These are phyloP conservation scores for Lodderomyces beijingensis DNA, from an alignment of 1,139 yeast genomes.

Conservation along the genomic window DNA sequence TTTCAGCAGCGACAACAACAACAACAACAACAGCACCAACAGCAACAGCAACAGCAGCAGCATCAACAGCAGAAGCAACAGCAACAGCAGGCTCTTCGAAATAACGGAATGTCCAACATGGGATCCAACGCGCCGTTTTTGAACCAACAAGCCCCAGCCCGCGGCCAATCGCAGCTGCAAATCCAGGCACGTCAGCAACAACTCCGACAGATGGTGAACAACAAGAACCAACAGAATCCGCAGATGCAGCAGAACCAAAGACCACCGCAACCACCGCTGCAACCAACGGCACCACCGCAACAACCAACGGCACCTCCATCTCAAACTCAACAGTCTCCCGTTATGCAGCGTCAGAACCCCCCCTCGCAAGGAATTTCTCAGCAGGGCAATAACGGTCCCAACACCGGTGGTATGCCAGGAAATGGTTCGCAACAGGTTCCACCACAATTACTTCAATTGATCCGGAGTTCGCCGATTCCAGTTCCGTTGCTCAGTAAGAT, in stretches of 20 bases:
- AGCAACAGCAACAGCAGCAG: slow-evolving; percentile 8
- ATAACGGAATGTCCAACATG: not conserved
- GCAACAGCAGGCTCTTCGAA: slow-evolving; percentile 9
- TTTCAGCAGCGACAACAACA: slow-evolving; percentile 4
- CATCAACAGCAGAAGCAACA: slow-evolving; percentile 7
- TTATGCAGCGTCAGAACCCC: slow-evolving; percentile 13
- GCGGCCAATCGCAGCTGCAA: slow-evolving; percentile 41
- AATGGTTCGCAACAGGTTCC: slow-evolving; percentile 7
- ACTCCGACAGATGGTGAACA: slow-evolving; percentile 12
- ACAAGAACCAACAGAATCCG: slow-evolving; percentile 7
- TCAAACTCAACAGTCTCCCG: slow-evolving; percentile 12
- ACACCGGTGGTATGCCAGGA: slow-evolving; percentile 1
- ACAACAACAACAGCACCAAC: no score
- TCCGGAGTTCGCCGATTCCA: slow-evolving; percentile 65
- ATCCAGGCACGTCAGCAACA: slow-evolving; percentile 26
- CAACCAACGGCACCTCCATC: slow-evolving; percentile 22
- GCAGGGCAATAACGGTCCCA: slow-evolving; percentile 7
- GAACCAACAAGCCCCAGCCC: slow-evolving; percentile 50
- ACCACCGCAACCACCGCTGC: slow-evolving; percentile 19
- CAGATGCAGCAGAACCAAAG: slow-evolving; percentile 27
- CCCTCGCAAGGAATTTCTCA: slow-evolving; percentile 31
- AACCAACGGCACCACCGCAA: slow-evolving; percentile 11
- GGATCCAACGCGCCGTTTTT: slow-evolving; percentile 20
- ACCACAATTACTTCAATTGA: slow-evolving; percentile 25
- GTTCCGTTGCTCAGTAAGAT: slow-evolving; percentile 63